Percentiles rank a stretch among this genome's conserved stretches.
Conservation (phyloP, 106 monocot species). For the Acanthochlamys bracteata region DNA sequence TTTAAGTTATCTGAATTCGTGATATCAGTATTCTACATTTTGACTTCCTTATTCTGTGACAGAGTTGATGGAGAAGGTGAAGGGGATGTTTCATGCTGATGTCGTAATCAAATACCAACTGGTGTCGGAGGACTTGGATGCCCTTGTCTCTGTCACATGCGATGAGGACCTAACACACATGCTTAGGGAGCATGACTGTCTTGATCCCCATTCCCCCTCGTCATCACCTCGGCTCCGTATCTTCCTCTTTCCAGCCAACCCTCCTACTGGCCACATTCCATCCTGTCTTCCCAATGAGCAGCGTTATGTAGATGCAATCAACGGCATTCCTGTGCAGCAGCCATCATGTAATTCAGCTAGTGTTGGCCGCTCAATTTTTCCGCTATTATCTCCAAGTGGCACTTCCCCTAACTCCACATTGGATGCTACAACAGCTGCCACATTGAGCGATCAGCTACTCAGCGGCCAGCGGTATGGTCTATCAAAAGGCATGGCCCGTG, state of each 20-base stretch:
- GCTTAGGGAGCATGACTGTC: conserved; percentile 22
- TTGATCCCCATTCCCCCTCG: conserved; percentile 1
- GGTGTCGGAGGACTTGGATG: conserved; percentile 24
- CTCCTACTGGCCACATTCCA: conserved; percentile 1
- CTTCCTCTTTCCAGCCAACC: conserved; percentile 18
- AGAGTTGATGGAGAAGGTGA: conserved; percentile 24
- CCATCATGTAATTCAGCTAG: not conserved
- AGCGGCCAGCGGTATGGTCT: not conserved
- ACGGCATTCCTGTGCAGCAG: not conserved
- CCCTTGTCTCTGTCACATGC: conserved; percentile 22
- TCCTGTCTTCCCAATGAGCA: conserved; percentile 1
- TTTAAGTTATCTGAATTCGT: not conserved
- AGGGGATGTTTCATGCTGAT: conserved; percentile 5
- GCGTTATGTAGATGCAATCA: conserved; percentile 11
- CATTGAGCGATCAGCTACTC: too few species aligned
- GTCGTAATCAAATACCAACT: conserved; percentile 21
- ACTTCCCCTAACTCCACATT: not conserved
- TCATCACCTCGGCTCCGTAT: conserved; percentile 17
- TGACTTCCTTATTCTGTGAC: not conserved
- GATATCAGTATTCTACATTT: not conserved
- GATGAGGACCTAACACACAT: conserved; percentile 32
- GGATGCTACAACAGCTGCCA: not conserved
- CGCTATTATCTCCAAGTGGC: not conserved
- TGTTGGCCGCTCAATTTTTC: not conserved
- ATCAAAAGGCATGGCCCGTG: not conserved